Evolutionary conservation across 73 alveolate species (phyloP).

Genomic region (Tetrahymena borealis): DNA sequence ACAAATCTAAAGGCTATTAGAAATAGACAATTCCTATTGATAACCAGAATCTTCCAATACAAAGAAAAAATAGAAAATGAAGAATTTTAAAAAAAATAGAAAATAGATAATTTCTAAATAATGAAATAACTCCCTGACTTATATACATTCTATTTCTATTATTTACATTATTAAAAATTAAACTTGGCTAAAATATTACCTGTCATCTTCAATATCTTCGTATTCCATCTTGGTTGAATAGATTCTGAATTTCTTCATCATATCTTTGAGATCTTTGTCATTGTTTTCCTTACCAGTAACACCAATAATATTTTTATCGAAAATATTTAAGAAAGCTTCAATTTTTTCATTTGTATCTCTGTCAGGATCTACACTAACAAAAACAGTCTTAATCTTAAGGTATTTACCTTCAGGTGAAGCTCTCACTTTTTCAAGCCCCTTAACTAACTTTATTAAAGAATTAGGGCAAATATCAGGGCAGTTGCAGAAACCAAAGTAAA

Average conservation of each 20-base stretch:
- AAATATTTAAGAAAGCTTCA: constrained; percentile 49
- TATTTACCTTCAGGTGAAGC: constrained; percentile 42
- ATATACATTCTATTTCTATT: too few species aligned
- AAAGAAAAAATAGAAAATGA: too few species aligned
- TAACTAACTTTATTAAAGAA: constrained; percentile 52
- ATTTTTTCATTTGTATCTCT: constrained; percentile 65
- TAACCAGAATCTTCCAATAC: too few species aligned
- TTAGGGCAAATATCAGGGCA: constrained; percentile 92
- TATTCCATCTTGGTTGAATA: constrained; percentile 64
- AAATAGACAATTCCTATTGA: too few species aligned
- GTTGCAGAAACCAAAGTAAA: constrained; percentile 77
- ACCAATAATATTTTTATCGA: constrained; percentile 66
- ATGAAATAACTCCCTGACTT: too few species aligned
- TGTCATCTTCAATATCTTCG: constrained; percentile 60
- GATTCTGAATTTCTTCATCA: constrained; percentile 66
- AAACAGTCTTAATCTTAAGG: constrained; percentile 59
- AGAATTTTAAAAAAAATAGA: too few species aligned
- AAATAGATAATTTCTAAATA: too few species aligned
- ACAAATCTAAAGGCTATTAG: too few species aligned
- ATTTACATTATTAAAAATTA: too few species aligned
- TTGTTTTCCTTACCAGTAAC: constrained; percentile 57
- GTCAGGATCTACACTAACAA: constrained; percentile 77
- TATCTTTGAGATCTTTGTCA: constrained; percentile 68
- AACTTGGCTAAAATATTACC: too few species aligned
- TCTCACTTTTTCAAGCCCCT: constrained; percentile 44